Percentiles rank a stretch among this genome's conserved stretches.
These are phyloP conservation scores for Ilex asprella DNA, from an alignment of 257 asterid species.

Conservation along the genomic window DNA sequence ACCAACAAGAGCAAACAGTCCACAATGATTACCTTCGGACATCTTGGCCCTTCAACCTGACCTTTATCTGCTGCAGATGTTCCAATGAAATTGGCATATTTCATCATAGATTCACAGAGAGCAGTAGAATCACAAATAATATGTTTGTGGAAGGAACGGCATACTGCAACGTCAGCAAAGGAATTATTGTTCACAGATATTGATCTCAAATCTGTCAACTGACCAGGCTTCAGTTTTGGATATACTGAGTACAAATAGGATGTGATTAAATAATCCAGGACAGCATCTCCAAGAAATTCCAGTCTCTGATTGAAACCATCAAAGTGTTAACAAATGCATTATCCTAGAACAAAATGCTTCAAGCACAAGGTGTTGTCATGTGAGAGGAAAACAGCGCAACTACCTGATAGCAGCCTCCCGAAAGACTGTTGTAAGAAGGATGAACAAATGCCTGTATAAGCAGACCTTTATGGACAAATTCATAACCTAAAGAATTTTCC, in stretches of 20 bases:
- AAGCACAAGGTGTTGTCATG: slow-evolving; percentile 2
- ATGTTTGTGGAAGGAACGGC: slow-evolving; percentile 52
- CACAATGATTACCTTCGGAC: slow-evolving; percentile 71
- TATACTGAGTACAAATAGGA: slow-evolving; percentile 81
- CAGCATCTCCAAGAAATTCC: slow-evolving; percentile 98
- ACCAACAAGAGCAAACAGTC: too few relatives aligned
- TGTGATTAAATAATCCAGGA: slow-evolving; percentile 92
- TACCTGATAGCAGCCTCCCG: slow-evolving; percentile 98
- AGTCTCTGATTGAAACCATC: slow-evolving; percentile 62
- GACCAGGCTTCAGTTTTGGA: slow-evolving; percentile 89
- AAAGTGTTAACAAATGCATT: slow-evolving; percentile 2
- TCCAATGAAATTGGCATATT: slow-evolving; percentile 41
- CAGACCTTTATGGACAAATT: slow-evolving; percentile 69
- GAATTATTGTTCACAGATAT: slow-evolving; percentile 59
- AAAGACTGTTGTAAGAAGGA: slow-evolving; percentile 70
- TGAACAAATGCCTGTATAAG: slow-evolving; percentile 94
- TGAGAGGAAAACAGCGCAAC: slow-evolving; percentile 7
- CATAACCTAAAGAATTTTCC: slow-evolving; percentile 50
- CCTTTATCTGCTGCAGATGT: slow-evolving; percentile 30
- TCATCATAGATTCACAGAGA: slow-evolving; percentile 57
- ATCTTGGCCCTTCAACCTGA: slow-evolving; percentile 44
- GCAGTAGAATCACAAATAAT: slow-evolving; percentile 55
- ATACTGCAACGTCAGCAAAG: slow-evolving; percentile 78
- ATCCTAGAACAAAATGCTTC: neutral
- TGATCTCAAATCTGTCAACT: slow-evolving; percentile 90